Base-by-base conservation (phyloP, 768 basidiomycete species). In the Termitomyces sp. region DNA sequence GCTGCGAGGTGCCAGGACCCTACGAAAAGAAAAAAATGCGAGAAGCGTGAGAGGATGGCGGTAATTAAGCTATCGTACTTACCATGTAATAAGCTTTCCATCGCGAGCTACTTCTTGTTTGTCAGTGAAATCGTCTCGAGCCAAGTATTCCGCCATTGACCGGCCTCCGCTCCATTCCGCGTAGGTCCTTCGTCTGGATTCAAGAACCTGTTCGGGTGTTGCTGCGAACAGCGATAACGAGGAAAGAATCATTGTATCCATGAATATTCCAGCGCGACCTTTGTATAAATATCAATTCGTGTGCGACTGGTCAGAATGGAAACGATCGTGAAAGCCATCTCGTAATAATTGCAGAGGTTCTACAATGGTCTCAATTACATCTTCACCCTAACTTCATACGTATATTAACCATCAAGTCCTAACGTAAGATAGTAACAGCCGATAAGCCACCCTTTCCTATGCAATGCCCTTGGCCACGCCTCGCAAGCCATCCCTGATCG, bases 1-100 rank as follows among this genome's bases (percentile, higher is more conserved):
- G 46, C 72, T 69, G 45, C 82, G 71, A 1, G 78, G 79, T 32
- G 78, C 81, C 14, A 87, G 69, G 8, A 87, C 78, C 85, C 84
- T 85, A 53, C 34, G 42, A 30, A 41, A 11, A 49, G 35, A 34
- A 14, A 19, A n/a, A 28, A 12, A 15, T 24, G 9, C 22, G n/a
- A 46, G 42, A 5, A 17, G 34, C 6, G 34, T n/a, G n/a, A n/a
- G n/a, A 41, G 7, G 0, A 2, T 17, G 24, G 7, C 15, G 38
- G 34, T 11, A 15, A 28, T 3, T 11, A 15, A n/a, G n/a, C n/a
- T 24, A 24, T 12, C 2, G 21, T 30, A 41, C 54, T 11, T 45
- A 56, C 55, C 55, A 56, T 26, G 55, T 56, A 46, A 56, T 75
- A 37, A 80, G 60, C 42, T 69, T 75, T 12, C 77, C 80, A 46